Percentiles rank a stretch among this genome's conserved stretches.
These are phyloP conservation scores for Rhynchosporium secalis DNA, from an alignment of 2,329 filamentous ascomycete genomes.

Conservation along the genomic window DNA sequence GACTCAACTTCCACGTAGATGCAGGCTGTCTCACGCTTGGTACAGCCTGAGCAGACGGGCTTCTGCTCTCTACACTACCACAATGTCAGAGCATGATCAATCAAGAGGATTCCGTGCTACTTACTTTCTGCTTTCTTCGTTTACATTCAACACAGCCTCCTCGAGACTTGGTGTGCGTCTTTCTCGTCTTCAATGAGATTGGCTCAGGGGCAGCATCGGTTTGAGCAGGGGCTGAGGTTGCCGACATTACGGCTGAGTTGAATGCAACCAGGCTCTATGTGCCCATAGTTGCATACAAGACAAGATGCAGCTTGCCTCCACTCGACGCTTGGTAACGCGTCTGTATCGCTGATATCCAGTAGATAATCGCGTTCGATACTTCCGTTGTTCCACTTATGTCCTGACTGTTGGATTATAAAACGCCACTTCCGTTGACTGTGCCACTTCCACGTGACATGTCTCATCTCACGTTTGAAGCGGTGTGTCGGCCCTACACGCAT, in stretches of 20 bases:
- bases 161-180: constrained; percentile 51
- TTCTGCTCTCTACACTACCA: constrained; percentile 17
- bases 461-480: not conserved
- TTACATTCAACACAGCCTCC: constrained; percentile 68
- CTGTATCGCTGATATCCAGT: not conserved
- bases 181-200: constrained; percentile 7
- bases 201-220: not conserved
- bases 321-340: no score
- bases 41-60: constrained; percentile 16
- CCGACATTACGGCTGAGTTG: not conserved
- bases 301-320: not conserved
- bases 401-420: not conserved
- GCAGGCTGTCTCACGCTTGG: constrained; percentile 11
- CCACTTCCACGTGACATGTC: not conserved
- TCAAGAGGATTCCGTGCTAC: not conserved
- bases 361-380: not conserved
- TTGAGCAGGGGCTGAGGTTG: not conserved
- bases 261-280: not conserved
- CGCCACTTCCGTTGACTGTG: not conserved
- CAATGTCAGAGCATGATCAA: not conserved
- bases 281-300: not conserved
- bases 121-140: constrained; percentile 61
- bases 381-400: not conserved
- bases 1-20: not conserved
- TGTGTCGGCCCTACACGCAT: no score